Conservation (phyloP, 2,329 filamentous ascomycete genomes). For the Ceratocystis papillata region DNA sequence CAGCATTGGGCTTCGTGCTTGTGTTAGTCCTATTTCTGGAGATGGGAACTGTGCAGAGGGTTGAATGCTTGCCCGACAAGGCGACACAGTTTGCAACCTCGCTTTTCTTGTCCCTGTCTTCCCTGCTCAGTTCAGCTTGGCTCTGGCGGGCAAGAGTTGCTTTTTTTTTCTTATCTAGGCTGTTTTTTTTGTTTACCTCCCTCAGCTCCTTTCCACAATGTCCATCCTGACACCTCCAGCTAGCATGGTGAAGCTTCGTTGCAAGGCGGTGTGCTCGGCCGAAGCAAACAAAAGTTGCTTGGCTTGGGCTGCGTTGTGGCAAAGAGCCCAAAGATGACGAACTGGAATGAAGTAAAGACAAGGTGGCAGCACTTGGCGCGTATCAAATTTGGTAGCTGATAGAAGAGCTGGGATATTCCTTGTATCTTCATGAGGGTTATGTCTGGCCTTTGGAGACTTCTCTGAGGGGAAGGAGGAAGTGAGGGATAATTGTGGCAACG, state of each 20-base stretch:
- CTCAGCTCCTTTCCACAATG: not conserved
- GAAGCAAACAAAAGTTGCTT: not conserved
- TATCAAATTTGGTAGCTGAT: not conserved
- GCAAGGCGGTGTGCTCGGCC: constrained; percentile 2
- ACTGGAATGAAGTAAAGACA: not conserved
- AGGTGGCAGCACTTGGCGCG: constrained; percentile 4
- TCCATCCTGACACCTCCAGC: not conserved
- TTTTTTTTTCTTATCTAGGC: too few relatives aligned
- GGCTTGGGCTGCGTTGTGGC: not conserved
- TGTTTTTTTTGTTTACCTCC: not conserved
- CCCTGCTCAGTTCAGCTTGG: too few relatives aligned
- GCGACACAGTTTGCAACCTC: too few relatives aligned
- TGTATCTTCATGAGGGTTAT: not conserved
- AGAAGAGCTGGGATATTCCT: not conserved
- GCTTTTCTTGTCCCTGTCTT: too few relatives aligned
- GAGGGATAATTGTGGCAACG: not conserved
- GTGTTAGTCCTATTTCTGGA: not conserved
- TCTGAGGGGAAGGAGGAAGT: not conserved
- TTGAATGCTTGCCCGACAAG: too few relatives aligned
- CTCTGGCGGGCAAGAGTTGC: too few relatives aligned
- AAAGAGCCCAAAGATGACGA: not conserved
- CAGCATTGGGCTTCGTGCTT: not conserved
- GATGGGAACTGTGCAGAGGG: not conserved
- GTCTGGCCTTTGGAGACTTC: not conserved
- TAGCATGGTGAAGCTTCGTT: not conserved